Conservation (phyloP, 305 asterid species). For the Striga hermonthica region DNA sequence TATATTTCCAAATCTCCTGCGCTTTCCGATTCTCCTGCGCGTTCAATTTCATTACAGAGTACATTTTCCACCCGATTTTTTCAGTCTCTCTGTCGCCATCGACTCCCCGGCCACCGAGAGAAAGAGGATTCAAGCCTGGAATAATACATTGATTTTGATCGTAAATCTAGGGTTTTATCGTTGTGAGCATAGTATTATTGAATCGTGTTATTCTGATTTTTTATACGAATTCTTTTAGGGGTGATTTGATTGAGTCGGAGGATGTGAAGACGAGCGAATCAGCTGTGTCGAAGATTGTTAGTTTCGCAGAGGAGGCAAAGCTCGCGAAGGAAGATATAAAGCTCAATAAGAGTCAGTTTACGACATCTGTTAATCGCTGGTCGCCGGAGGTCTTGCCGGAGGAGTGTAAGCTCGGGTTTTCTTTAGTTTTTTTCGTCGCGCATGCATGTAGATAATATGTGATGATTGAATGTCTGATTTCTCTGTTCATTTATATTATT, state of each 20-base stretch:
- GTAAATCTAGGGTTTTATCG: slow-evolving; percentile 33
- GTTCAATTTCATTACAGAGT: too few relatives aligned
- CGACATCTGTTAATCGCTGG: slow-evolving; percentile 78
- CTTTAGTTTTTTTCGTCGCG: neutral
- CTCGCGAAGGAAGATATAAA: slow-evolving; percentile 79
- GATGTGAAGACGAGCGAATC: slow-evolving; percentile 89
- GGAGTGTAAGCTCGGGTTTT: slow-evolving; percentile 64
- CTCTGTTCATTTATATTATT: neutral
- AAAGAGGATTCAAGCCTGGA: slow-evolving; percentile 6
- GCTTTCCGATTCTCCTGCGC: too few relatives aligned
- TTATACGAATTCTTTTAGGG: neutral
- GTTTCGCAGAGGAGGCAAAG: slow-evolving; percentile 94
- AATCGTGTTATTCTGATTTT: too few relatives aligned
- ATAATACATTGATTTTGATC: slow-evolving; percentile 22
- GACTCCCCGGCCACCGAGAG: neutral
- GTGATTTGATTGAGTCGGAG: slow-evolving; percentile 80
- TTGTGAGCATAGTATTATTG: too few relatives aligned
- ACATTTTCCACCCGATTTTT: neutral
- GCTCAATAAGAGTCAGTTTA: slow-evolving; percentile 60
- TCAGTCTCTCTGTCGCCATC: slow-evolving; percentile 24
- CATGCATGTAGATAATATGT: neutral
- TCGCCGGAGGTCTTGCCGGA: slow-evolving; percentile 95
- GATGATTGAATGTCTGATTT: slow-evolving; percentile 14
- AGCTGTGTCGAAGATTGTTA: slow-evolving; percentile 87
- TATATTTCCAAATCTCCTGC: too few relatives aligned